Percentiles rank a stretch among this genome's conserved stretches.
phyloP scores from a whole-genome alignment of 345 rosid species.

The Eucalyptus sp. region DNA sequence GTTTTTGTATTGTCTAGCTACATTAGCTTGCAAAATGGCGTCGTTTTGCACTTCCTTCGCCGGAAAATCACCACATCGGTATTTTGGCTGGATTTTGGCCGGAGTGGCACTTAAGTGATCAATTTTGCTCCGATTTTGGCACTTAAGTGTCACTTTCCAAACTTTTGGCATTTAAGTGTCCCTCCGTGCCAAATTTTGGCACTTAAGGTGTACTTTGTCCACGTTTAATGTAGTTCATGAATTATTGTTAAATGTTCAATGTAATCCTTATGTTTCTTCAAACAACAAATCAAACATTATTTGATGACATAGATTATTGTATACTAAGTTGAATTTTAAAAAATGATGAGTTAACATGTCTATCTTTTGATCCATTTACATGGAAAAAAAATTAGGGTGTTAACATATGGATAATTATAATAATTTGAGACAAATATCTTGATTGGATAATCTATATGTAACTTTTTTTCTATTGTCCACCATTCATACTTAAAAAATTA shows the following conservation, averaged over 20 bases:
- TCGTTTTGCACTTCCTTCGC: no score
- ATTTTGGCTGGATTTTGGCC: no score
- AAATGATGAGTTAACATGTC: not conserved
- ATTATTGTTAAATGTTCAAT: not conserved
- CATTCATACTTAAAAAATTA: not conserved
- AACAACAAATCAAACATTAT: not conserved
- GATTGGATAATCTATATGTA: not conserved
- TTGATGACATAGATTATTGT: not conserved
- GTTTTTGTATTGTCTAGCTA: no score
- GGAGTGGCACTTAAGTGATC: no score
- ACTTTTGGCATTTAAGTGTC: no score
- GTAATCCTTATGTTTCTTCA: fast-evolving
- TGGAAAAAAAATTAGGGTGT: not conserved
- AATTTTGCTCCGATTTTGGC: no score
- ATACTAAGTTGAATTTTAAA: not conserved
- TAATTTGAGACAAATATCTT: not conserved
- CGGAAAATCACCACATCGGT: no score
- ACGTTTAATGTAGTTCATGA: not conserved
- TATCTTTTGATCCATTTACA: not conserved
- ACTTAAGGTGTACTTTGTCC: no score
- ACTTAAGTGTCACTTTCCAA: no score
- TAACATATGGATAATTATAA: not conserved
- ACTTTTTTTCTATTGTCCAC: not conserved
- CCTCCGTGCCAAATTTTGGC: no score
- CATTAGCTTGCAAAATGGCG: no score